Percentiles rank a stretch among this genome's conserved stretches.
phyloP scores from a whole-genome alignment of 345 rosid genomes.

The Camelina hispida region DNA sequence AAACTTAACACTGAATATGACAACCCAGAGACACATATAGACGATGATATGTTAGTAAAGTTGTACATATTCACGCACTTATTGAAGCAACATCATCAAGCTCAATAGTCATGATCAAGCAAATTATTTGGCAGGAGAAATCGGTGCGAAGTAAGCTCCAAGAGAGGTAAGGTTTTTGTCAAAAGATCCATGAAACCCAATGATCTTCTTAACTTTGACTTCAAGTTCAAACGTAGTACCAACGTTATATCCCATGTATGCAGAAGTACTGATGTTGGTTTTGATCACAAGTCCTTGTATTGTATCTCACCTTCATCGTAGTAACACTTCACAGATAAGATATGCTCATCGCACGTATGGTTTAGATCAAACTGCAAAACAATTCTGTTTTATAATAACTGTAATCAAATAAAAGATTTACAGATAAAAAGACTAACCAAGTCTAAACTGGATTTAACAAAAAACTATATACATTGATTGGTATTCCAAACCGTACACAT shows the following conservation, averaged over 20 bases:
- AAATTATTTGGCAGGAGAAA: slow-evolving; percentile 11
- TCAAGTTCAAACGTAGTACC: slow-evolving; percentile 30
- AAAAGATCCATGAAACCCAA: slow-evolving; percentile 39
- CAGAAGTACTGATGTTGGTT: slow-evolving; percentile 32
- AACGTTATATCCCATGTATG: slow-evolving; percentile 23
- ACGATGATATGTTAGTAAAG: background rate
- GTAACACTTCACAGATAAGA: slow-evolving; percentile 27
- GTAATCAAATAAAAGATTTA: no score
- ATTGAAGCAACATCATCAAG: background rate
- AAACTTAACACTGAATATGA: background rate
- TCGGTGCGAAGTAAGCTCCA: slow-evolving; percentile 35
- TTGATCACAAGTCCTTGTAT: slow-evolving; percentile 37
- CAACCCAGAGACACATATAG: background rate
- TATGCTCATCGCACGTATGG: slow-evolving; percentile 29
- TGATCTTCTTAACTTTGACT: slow-evolving; percentile 31
- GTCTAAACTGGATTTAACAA: background rate
- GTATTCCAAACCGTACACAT: background rate
- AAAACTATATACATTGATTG: background rate
- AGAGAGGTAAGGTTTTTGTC: slow-evolving; percentile 30
- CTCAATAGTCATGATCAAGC: background rate
- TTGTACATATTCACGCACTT: background rate
- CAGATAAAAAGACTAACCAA: background rate
- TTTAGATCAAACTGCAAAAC: slow-evolving; percentile 33
- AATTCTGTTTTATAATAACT: background rate
- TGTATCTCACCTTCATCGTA: slow-evolving; percentile 24